Evolutionary conservation across 805 yeast species (phyloP).

Genomic region (Ogataea chonburiensis): DNA sequence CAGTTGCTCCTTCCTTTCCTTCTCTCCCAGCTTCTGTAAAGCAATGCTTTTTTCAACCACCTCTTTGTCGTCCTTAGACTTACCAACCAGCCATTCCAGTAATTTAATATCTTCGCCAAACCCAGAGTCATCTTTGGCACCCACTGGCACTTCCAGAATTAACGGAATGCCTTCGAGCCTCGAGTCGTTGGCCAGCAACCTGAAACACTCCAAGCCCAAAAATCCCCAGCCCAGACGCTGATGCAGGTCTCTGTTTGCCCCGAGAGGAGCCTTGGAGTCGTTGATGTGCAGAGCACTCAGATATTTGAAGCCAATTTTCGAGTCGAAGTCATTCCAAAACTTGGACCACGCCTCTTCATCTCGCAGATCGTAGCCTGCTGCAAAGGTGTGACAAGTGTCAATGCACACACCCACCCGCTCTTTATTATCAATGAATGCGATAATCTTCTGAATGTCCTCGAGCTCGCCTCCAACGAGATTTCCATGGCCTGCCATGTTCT

Average conservation of each 20-base stretch:
- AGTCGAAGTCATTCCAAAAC: slow-evolving; percentile 79
- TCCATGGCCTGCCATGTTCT: slow-evolving; percentile 98
- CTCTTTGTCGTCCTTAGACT: slow-evolving; percentile 51
- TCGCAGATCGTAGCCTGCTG: slow-evolving; percentile 92
- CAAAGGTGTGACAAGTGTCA: slow-evolving; percentile 95
- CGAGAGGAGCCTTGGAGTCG: slow-evolving; percentile 92
- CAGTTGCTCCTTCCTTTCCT: slow-evolving; percentile 67
- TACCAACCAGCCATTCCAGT: slow-evolving; percentile 77
- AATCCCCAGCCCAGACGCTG: slow-evolving; percentile 89
- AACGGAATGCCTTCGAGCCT: slow-evolving; percentile 69
- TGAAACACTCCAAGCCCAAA: slow-evolving; percentile 80
- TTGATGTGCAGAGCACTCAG: slow-evolving; percentile 82
- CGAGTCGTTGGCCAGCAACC: slow-evolving; percentile 68
- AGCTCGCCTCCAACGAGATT: slow-evolving; percentile 80
- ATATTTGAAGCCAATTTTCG: slow-evolving; percentile 69
- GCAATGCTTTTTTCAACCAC: slow-evolving; percentile 45
- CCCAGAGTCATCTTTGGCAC: slow-evolving; percentile 52
- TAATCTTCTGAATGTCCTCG: slow-evolving; percentile 73
- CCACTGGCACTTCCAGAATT: slow-evolving; percentile 82
- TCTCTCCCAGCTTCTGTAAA: slow-evolving; percentile 59
- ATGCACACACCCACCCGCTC: slow-evolving; percentile 90
- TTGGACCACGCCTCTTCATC: slow-evolving; percentile 51
- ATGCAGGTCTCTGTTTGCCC: slow-evolving; percentile 87
- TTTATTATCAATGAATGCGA: slow-evolving; percentile 76
- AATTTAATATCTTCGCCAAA: slow-evolving; percentile 83